A percentile compares a stretch with the other conserved stretches of the same genome.
Conservation (phyloP, 2,329 filamentous ascomycete genomes). For the Calonectria pteridis region DNA sequence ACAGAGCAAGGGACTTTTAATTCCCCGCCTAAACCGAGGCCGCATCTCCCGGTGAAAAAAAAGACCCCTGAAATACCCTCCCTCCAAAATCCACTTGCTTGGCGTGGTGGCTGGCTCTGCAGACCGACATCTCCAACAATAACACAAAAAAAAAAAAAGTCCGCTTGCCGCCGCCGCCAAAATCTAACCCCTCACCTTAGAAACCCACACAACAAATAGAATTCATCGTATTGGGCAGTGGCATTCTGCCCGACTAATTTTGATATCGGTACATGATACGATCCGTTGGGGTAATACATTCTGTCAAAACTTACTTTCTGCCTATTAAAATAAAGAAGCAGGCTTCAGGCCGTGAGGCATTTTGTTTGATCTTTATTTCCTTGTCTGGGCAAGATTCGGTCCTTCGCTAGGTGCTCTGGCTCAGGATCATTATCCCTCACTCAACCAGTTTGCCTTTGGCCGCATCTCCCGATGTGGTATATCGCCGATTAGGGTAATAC, state of each 20-base stretch:
- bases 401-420: conserved; percentile 16
- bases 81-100: conserved; percentile 19
- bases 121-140: conserved; percentile 23
- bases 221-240: conserved; percentile 40
- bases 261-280: conserved; percentile 41
- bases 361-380: conserved; percentile 30
- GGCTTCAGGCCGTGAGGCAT: conserved; percentile 39
- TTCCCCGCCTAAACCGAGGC: conserved; percentile 15
- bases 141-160: conserved; percentile 4
- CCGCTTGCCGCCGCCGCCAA: conserved; percentile 6
- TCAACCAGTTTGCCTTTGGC: conserved; percentile 10
- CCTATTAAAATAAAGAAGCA: conserved; percentile 24
- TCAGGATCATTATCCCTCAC: conserved; percentile 27
- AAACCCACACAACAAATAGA: conserved; percentile 28
- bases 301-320: conserved; percentile 13
- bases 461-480: conserved; percentile 21
- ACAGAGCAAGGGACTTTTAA: conserved; percentile 11
- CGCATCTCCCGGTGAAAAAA: conserved; percentile 16
- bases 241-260: conserved; percentile 31
- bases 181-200: conserved; percentile 28
- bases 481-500: conserved; percentile 24
- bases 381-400: conserved; percentile 25
- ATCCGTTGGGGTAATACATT: conserved; percentile 35
- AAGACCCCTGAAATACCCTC: conserved; percentile 20
- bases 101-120: conserved; percentile 14